Base-by-base conservation (phyloP, 1,284 basidiomycete species). In the Ceratobasidium sp. region DNA sequence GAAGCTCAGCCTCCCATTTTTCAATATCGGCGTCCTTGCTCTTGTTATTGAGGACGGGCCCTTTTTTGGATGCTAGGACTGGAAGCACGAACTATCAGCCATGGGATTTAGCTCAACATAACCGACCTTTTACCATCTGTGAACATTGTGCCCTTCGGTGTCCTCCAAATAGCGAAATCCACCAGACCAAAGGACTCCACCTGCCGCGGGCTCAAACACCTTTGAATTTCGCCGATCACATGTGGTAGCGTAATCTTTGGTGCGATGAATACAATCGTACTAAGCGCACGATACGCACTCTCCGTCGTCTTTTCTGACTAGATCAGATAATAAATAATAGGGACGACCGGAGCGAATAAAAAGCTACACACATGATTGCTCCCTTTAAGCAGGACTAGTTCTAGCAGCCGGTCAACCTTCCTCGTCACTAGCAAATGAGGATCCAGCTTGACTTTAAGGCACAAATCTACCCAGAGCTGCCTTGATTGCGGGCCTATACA, bases 1-100 rank as follows among this genome's bases (percentile, higher is more conserved):
- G 90, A n/a, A 97, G 87, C 80, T 98, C 96, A 42, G 92, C 93
- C 80, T 99, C 97, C 96, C 96, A 99, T 82, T 94, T 93, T 15
- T 94, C 92, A 38, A 96, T 92, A 61, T 94, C 95, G 15, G 93
- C 91, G 79, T 92, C 93, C 81, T 97, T 97, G 48, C 95, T 93
- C 84, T 96, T 97, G 81, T 88, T 91, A 50, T 89, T 86, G 38
- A 56, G 52, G 46, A 52, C 59, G 15, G 78, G 57, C 3, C 85
- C 84, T 81, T 92, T 92, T 80, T 90, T 91, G 1, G 87, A 84
- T 0, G 91, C 85, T 12, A 96, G 85, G 3, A 95, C 94, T 94
- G 80, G 20, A 48, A 48, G 48, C 12, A 5, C 48, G 20, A 69
- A 56, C 68, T 33, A 52, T 73, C 65, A 69, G 44, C 44, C 33